Evolutionary conservation across 176 grass and related monocot genomes (phyloP).

Genomic region (Chrysopogon serrulatus): DNA sequence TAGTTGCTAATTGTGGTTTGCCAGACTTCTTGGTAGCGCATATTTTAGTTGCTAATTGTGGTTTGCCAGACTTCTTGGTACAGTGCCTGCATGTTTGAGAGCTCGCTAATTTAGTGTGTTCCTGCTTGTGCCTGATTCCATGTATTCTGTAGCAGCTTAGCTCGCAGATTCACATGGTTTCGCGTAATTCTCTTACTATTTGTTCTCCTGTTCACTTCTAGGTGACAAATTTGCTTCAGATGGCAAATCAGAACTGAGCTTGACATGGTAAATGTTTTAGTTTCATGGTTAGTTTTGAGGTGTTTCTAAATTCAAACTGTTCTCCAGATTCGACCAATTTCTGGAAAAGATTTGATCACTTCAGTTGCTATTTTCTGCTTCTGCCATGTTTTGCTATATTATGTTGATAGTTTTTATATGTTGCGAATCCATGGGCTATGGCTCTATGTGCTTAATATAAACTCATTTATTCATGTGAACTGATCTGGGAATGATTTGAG

Average conservation of each 20-base stretch:
- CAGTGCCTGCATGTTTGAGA: not conserved
- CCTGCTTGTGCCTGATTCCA: not conserved
- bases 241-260: not conserved
- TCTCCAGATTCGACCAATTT: slow-evolving; percentile 5
- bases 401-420: not conserved
- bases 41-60: slow-evolving; percentile 4
- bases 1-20: too few relatives aligned
- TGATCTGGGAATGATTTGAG: not conserved
- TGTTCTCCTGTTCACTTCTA: not conserved
- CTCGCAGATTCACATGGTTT: not conserved
- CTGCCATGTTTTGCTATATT: not conserved
- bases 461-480: not conserved
- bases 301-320: slow-evolving; percentile 7
- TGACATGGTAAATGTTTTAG: not conserved
- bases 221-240: not conserved
- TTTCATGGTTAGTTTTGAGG: not conserved
- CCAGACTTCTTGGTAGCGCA: too few relatives aligned
- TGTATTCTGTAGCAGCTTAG: not conserved
- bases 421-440: not conserved
- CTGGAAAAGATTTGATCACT: slow-evolving; percentile 17
- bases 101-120: not conserved
- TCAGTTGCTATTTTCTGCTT: not conserved
- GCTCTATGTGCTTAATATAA: slow-evolving; percentile 7
- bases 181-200: not conserved
- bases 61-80: not conserved